Percentiles rank a stretch among this genome's conserved stretches.
phyloP scores from a whole-genome alignment of 352 stramenopile species.

The Phytophthora kernoviae region DNA sequence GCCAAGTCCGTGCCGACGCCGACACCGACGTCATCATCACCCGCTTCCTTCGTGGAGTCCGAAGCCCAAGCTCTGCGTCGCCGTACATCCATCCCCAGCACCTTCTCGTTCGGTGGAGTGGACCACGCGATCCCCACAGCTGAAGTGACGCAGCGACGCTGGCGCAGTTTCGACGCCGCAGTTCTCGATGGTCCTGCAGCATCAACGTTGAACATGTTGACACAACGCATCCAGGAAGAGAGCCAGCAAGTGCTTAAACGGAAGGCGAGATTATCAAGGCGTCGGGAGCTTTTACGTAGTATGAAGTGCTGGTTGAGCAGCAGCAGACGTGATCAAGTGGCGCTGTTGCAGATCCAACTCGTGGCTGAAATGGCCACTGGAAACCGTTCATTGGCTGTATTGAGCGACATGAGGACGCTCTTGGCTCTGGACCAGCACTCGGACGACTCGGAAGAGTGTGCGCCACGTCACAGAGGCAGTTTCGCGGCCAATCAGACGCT shows the following conservation, averaged over 20 bases:
- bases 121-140: constrained; percentile 25
- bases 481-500: constrained; percentile 49
- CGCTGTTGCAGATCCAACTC: constrained; percentile 72
- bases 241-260: constrained; percentile 46
- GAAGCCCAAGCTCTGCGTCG: constrained; percentile 37
- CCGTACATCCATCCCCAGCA: constrained; percentile 70
- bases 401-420: constrained; percentile 54
- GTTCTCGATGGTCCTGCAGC: constrained; percentile 19
- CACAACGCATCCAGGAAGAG: constrained; percentile 59
- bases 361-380: constrained; percentile 65
- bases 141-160: constrained; percentile 47
- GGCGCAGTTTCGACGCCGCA: constrained; percentile 63
- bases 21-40: neutral
- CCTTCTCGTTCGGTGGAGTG: constrained; percentile 49
- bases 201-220: constrained; percentile 45
- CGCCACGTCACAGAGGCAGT: constrained; percentile 27
- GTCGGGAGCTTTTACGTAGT: constrained; percentile 55
- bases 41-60: constrained; percentile 22
- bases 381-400: constrained; percentile 69
- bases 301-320: constrained; percentile 52
- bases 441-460: constrained; percentile 16
- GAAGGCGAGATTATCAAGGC: constrained; percentile 42
- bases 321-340: constrained; percentile 56
- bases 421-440: constrained; percentile 45
- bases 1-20: constrained; percentile 14